Percentiles rank a stretch among this genome's conserved stretches.
Evolutionary conservation across 2,329 filamentous ascomycete genomes (phyloP).

Genomic region (Fusarium concolor): DNA sequence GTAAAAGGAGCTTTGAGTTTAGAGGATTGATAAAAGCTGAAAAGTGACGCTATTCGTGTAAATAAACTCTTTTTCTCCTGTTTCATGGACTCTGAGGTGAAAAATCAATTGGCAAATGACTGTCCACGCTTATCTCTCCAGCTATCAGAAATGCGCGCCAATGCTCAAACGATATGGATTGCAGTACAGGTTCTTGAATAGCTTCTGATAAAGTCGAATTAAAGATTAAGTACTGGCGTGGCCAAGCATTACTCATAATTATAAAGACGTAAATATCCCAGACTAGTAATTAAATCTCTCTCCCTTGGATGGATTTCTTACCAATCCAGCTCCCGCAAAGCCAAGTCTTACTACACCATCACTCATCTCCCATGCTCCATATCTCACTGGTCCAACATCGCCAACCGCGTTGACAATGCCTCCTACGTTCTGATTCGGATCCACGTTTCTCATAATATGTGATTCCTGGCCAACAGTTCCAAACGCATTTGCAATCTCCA

Average conservation of each 20-base stretch:
- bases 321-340: slow-evolving; percentile 26
- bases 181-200: no score
- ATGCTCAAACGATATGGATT: no score
- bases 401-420: slow-evolving; percentile 29
- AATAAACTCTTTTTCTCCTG: no score
- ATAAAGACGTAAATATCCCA: accelerated
- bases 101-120: no score
- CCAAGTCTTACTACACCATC: slow-evolving; percentile 36
- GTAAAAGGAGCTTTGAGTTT: no score
- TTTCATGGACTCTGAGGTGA: no score
- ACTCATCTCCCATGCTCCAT: slow-evolving; percentile 39
- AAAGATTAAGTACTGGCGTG: neutral
- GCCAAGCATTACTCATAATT: neutral
- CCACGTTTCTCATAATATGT: slow-evolving; percentile 32
- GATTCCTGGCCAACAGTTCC: slow-evolving; percentile 29
- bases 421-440: slow-evolving; percentile 35
- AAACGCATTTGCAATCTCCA: slow-evolving; percentile 42
- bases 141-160: no score
- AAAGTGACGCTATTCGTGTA: no score
- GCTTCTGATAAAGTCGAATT: neutral
- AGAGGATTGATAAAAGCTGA: no score
- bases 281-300: slow-evolving; percentile 37
- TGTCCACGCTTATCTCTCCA: no score
- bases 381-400: slow-evolving; percentile 29
- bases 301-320: slow-evolving; percentile 35